Conservation (phyloP, 2,329 filamentous ascomycete species). For the Xylaria multiplex region DNA sequence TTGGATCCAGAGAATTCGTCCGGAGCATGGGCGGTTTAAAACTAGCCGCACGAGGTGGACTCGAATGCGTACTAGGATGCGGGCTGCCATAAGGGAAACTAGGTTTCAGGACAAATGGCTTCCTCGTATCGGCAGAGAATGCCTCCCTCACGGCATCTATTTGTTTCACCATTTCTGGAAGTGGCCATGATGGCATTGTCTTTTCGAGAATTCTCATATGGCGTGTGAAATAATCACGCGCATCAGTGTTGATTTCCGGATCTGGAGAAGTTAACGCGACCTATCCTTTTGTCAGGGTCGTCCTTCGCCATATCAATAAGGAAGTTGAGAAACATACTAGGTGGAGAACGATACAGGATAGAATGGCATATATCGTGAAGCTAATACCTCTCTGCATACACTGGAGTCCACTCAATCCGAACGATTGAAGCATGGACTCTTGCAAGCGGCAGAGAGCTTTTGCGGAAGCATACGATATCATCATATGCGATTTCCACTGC, state of each 20-base stretch:
- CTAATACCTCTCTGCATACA: slow-evolving; percentile 96
- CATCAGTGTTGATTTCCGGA: slow-evolving; percentile 84
- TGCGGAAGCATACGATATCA: slow-evolving; percentile 83
- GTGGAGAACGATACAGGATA: slow-evolving; percentile 93
- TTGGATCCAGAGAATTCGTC: slow-evolving; percentile 63
- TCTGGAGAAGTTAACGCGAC: slow-evolving; percentile 94
- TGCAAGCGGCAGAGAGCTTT: slow-evolving; percentile 87
- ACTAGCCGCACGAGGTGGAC: slow-evolving; percentile 66
- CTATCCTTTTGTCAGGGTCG: slow-evolving; percentile 57
- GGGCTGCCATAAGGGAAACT: slow-evolving; percentile 89
- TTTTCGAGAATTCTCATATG: slow-evolving; percentile 94
- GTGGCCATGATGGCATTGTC: slow-evolving; percentile 83
- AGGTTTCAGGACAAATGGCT: slow-evolving; percentile 88
- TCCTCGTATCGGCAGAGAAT: slow-evolving; percentile 85
- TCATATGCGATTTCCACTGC: slow-evolving; percentile 88
- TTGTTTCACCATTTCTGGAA: slow-evolving; percentile 89
- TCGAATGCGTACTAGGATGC: slow-evolving; percentile 69
- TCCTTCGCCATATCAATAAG: slow-evolving; percentile 8
- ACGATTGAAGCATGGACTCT: slow-evolving; percentile 80
- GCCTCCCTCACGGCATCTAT: slow-evolving; percentile 89
- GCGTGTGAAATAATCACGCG: slow-evolving; percentile 87
- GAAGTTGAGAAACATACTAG: slow-evolving; percentile 69
- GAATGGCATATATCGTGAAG: slow-evolving; percentile 91
- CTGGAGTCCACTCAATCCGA: slow-evolving; percentile 81
- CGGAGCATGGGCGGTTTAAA: slow-evolving; percentile 61